Evolutionary conservation across 495 filamentous ascomycete genomes (phyloP), one percentile per base, ranked within the genome.

Genomic region (Barbatosphaeria neglecta): DNA sequence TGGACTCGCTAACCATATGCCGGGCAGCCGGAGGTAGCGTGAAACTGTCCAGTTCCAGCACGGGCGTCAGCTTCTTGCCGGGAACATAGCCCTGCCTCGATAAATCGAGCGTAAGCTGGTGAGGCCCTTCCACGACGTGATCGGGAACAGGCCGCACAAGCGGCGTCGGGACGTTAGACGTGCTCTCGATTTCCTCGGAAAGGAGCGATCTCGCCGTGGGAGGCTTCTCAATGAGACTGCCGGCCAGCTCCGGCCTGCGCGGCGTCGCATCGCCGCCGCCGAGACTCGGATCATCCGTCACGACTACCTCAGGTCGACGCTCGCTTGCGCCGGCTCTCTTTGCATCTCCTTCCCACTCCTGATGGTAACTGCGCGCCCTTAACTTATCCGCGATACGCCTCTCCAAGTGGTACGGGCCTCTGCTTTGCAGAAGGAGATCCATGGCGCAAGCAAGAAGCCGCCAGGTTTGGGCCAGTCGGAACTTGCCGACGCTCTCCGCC

Each of bases 111-210:
- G n/a, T n/a, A n/a, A n/a, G n/a, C 41, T 58, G 20, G 44, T 37
- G 10, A 31, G 22, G 41, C 39, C 48, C 31, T 35, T 43, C 48
- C 20, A 62, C 10, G 19, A 22, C 24, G 16, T 61, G 31, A 44
- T 80, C 78, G 3, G 73, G 67, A 31, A 84, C 63, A 5, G 87
- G 86, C 20, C 78, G 74, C 5, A 80, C 87, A 37, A 90, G 68
- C 1, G 87, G 87, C 0, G 87, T 94, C 11, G 83, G 75, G 56
- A 87, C 76, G 48, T 84, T 87, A 1, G 87, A 92, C 33, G 80
- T 81, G 60, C 76, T 84, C 43, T 86, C 83, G 13, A 74, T 62
- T 46, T 85, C 81, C 31, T 74, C 69, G 0, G 65, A 49, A 0
- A 72, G 62, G 1, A 70, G 53, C 2, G 67, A 69, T 45, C 57